Conservation (phyloP, 306 rosid genomes). For the Ammopiptanthus mongolicus region DNA sequence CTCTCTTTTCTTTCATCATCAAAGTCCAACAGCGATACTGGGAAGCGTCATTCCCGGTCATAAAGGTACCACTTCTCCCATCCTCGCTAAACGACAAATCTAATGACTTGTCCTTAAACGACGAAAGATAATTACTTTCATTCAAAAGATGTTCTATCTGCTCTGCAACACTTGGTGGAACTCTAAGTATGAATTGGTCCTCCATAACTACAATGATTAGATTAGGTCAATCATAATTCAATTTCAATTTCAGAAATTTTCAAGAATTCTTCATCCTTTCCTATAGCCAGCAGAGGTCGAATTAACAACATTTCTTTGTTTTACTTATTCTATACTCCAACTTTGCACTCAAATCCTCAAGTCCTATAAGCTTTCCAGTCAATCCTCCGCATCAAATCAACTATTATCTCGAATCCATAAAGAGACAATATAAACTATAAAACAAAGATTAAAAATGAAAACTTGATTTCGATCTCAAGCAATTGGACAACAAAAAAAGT, state of each 20-base stretch:
- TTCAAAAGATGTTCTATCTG: constrained; percentile 33
- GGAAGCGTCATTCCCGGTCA: constrained; percentile 56
- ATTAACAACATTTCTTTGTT: no score
- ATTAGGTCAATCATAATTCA: background rate
- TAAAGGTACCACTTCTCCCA: constrained; percentile 33
- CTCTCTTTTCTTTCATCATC: no score
- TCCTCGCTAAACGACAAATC: constrained; percentile 33
- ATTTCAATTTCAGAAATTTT: no score
- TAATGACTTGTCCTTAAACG: constrained; percentile 32
- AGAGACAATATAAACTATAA: background rate
- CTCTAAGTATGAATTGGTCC: constrained; percentile 41
- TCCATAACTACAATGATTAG: constrained; percentile 22
- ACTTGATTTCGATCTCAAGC: constrained; percentile 12
- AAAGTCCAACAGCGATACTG: constrained; percentile 82
- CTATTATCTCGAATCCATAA: no score
- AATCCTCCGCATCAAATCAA: background rate
- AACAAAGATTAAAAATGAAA: background rate
- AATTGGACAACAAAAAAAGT: background rate
- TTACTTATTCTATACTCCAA: no score
- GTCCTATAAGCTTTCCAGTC: background rate
- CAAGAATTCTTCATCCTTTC: no score
- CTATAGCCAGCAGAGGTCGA: no score
- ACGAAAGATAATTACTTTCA: constrained; percentile 21
- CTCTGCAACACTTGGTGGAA: constrained; percentile 31
- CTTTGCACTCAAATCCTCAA: no score